Base-by-base conservation (phyloP, 2,329 filamentous ascomycete species). In the Boeremia lycopersici region DNA sequence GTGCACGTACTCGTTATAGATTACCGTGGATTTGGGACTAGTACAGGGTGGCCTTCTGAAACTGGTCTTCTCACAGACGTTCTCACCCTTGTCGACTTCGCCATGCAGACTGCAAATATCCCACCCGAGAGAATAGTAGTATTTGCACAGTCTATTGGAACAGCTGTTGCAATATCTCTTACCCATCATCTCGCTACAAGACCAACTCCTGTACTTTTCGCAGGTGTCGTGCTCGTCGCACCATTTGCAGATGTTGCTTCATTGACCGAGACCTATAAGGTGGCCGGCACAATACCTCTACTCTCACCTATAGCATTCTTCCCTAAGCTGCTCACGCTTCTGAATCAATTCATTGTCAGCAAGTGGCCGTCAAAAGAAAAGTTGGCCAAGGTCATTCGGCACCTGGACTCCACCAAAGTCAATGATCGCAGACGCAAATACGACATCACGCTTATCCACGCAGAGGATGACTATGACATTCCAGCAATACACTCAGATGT, bases 1-100 rank as follows among this genome's bases (percentile, higher is more conserved):
- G 82, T 85, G 2, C 84, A 88, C 61, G 77, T 83, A 33, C 64
- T 88, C 8, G 78, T 82, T 1, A 80, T 88, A 48, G 85, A 88
- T 70, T 88, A 87, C 61, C 79, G 85, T 5, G 85, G 86, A 1
- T 88, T 84, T 59, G 85, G 86, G 1, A 68, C 65, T 4, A 84
- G 80, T 45, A 80, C 73, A 0, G 84, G 84, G 2, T 64, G 68
- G 5, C 84, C 84, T 0, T 84, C 82, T 0, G 85, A 88, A 66
- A 42, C 64, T 1, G 84, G 85, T 0, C 71, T 88, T 0, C 71
- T 84, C 11, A 68, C 67, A 1, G 85, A 88, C 63, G 84, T 82
- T 1, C 61, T 82, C 0, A 73, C 82, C 0, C 68, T 86, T 2
- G 78, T 78, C 2, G 74, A 84, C 10, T 88, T 83, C 79, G 84